Percentiles rank a stretch among this genome's conserved stretches.
These are phyloP conservation scores for Oenanthe sinensis DNA, from an alignment of 129 eudicot genomes.

Conservation along the genomic window DNA sequence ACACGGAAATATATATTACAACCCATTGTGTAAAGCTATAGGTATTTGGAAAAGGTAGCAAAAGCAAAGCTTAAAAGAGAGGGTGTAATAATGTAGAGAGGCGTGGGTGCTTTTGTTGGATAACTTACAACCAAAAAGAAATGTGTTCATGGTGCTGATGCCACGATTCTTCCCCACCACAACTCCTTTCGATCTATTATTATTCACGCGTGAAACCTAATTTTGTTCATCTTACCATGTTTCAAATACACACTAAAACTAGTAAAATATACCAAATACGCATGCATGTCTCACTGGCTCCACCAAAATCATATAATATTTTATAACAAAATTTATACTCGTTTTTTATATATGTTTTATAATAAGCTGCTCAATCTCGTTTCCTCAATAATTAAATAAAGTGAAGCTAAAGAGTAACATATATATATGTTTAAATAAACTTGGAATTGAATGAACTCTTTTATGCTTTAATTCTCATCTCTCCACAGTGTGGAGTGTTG, in stretches of 20 bases:
- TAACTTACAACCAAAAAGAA: no score
- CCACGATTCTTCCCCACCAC: not conserved
- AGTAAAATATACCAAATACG: no score
- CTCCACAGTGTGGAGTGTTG: not conserved
- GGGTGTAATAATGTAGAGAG: not conserved
- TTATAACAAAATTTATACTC: no score
- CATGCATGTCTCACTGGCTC: no score
- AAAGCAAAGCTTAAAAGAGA: no score
- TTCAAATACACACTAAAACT: not conserved
- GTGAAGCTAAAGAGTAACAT: not conserved
- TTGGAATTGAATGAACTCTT: not conserved
- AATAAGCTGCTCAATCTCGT: no score
- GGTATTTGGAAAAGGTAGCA: no score
- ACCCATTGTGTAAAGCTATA: no score
- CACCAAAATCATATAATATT: no score
- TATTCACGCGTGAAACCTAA: not conserved
- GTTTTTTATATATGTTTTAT: no score
- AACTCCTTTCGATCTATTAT: not conserved
- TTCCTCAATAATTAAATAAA: not conserved
- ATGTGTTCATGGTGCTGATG: not conserved
- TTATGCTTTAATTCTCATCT: not conserved
- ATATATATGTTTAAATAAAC: not conserved
- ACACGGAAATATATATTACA: no score
- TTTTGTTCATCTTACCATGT: not conserved
- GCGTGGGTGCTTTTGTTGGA: not conserved